Percentiles rank a stretch among this genome's conserved stretches.
Conservation (phyloP, 192 early-diverging fungal species). For the Gonapodya prolifera region DNA sequence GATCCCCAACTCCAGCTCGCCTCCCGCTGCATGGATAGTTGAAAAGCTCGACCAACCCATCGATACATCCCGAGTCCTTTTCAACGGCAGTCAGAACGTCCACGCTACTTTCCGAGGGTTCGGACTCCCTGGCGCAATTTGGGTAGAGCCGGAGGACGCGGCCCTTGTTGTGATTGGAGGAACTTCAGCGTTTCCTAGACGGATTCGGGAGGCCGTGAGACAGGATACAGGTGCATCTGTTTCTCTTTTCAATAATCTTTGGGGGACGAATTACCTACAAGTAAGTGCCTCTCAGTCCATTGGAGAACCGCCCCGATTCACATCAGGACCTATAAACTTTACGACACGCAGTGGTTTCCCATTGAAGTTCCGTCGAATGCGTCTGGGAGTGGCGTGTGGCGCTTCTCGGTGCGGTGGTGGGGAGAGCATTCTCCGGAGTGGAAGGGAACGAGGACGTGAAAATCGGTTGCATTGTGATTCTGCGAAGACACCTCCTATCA, state of each 20-base stretch:
- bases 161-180: background rate
- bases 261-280: constrained; percentile 1
- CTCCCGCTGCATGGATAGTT: background rate
- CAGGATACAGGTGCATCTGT: background rate
- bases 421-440: no score
- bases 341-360: background rate
- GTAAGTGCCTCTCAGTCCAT: background rate
- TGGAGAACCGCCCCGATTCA: background rate
- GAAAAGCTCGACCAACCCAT: background rate
- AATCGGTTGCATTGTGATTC: no score
- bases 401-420: background rate
- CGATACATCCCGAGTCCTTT: background rate
- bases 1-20: background rate
- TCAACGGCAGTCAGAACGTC: background rate
- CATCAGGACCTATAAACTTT: background rate
- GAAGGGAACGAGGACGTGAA: no score
- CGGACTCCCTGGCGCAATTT: background rate
- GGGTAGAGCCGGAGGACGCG: background rate
- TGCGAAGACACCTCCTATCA: no score
- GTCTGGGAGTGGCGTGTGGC: background rate
- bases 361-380: background rate
- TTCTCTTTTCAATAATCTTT: background rate
- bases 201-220: background rate
- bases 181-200: background rate
- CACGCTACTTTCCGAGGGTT: background rate